Evolutionary conservation across 352 stramenopile genomes (phyloP).

Genomic region (Saprolegnia diclina): DNA sequence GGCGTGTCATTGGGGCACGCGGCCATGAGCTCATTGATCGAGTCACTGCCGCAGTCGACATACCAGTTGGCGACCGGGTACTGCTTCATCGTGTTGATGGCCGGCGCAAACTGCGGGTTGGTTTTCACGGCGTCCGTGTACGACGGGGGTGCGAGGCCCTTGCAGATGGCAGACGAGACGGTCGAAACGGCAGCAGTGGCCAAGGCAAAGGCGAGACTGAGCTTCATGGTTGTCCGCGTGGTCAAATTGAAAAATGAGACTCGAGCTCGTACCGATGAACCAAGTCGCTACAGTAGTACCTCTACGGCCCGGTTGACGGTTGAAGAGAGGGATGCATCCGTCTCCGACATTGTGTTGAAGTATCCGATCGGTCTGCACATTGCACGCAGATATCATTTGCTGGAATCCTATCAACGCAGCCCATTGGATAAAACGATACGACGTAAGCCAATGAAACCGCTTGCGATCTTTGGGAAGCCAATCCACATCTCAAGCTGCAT

Average conservation of each 20-base stretch:
- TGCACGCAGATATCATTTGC: background rate
- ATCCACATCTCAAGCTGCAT: too few relatives aligned
- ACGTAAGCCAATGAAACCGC: too few relatives aligned
- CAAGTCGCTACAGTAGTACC: too few relatives aligned
- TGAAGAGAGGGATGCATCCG: too few relatives aligned
- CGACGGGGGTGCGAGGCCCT: background rate
- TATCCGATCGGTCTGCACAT: background rate
- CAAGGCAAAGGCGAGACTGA: background rate
- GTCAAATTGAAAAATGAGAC: background rate
- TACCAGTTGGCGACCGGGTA: slow-evolving; percentile 53
- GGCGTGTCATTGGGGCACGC: slow-evolving; percentile 16
- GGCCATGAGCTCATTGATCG: background rate
- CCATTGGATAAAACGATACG: too few relatives aligned
- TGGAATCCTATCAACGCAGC: background rate
- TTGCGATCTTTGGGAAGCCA: too few relatives aligned
- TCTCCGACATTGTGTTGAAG: background rate
- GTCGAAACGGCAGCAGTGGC: background rate
- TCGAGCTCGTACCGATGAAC: too few relatives aligned
- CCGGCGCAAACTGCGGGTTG: slow-evolving; percentile 38
- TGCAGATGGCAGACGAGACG: slow-evolving; percentile 4
- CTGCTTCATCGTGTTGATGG: slow-evolving; percentile 40
- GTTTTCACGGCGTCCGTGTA: slow-evolving; percentile 4
- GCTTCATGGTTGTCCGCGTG: too few relatives aligned
- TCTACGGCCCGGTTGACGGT: background rate
- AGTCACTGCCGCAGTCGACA: slow-evolving; percentile 35